Percentiles rank a stretch among this genome's conserved stretches.
These are phyloP conservation scores for Dioscorea dumetorum DNA, from an alignment of 106 monocot genomes.

Conservation along the genomic window DNA sequence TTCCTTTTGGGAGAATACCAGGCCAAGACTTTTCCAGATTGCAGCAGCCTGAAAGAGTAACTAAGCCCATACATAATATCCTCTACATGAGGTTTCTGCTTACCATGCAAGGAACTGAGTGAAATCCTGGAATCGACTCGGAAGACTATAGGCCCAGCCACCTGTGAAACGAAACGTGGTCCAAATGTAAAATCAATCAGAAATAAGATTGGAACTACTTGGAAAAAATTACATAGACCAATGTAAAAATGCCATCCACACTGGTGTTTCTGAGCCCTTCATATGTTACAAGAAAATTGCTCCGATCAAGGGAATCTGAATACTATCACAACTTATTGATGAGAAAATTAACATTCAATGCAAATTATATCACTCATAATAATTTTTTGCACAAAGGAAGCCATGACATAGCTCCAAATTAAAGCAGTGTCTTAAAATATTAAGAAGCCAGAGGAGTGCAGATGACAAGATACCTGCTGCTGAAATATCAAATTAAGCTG, in stretches of 20 bases:
- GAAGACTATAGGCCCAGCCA: conserved; percentile 69
- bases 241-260: neutral
- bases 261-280: too few species aligned
- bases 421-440: neutral
- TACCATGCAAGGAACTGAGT: conserved; percentile 37
- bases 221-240: neutral
- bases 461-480: conserved; percentile 52
- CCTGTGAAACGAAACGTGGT: conserved; percentile 16
- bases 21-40: conserved; percentile 77
- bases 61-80: conserved; percentile 62
- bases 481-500: conserved; percentile 64
- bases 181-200: too few species aligned
- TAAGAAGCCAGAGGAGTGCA: neutral
- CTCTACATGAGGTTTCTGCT: conserved; percentile 39
- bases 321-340: too few species aligned
- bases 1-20: conserved; percentile 86
- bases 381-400: too few species aligned
- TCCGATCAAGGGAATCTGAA: too few species aligned
- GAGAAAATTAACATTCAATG: too few species aligned
- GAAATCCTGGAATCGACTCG: conserved; percentile 56
- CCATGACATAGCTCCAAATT: neutral
- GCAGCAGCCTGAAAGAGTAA: conserved; percentile 56
- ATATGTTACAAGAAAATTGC: too few species aligned
- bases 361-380: too few species aligned
- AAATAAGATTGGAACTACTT: neutral